phyloP scores from a whole-genome alignment of 306 rosid species.

The Rosa persica region DNA sequence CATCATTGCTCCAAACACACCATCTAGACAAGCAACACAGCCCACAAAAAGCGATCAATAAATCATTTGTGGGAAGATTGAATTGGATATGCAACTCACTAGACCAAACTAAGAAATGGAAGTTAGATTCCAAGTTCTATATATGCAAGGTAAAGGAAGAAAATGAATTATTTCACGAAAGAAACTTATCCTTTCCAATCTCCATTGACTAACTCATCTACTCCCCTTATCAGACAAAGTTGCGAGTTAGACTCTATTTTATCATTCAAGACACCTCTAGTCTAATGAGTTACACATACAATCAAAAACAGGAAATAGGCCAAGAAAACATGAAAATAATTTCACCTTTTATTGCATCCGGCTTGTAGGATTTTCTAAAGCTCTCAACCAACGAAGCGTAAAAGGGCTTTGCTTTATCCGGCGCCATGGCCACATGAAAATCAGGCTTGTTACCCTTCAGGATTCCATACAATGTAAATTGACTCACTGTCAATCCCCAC shows the following conservation, averaged over 20 bases:
- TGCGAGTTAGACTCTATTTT: neutral
- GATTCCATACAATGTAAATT: conserved; percentile 81
- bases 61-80: neutral
- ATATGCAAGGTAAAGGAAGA: neutral
- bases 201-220: neutral
- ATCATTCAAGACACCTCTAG: neutral
- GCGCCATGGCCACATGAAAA: conserved; percentile 91
- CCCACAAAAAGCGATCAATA: neutral
- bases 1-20: conserved; percentile 96
- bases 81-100: neutral
- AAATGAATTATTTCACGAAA: neutral
- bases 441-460: conserved; percentile 95
- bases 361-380: conserved; percentile 58
- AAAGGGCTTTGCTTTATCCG: conserved; percentile 73
- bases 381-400: conserved; percentile 76
- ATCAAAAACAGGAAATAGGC: neutral
- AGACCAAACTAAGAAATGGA: neutral
- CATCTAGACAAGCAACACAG: conserved; percentile 48
- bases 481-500: conserved; percentile 64
- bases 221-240: too few relatives aligned
- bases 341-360: conserved; percentile 69
- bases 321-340: neutral
- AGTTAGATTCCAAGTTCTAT: neutral
- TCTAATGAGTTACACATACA: neutral
- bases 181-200: neutral